Base-by-base conservation (phyloP, 306 rosid species). In the Astragalus glycyphyllos region DNA sequence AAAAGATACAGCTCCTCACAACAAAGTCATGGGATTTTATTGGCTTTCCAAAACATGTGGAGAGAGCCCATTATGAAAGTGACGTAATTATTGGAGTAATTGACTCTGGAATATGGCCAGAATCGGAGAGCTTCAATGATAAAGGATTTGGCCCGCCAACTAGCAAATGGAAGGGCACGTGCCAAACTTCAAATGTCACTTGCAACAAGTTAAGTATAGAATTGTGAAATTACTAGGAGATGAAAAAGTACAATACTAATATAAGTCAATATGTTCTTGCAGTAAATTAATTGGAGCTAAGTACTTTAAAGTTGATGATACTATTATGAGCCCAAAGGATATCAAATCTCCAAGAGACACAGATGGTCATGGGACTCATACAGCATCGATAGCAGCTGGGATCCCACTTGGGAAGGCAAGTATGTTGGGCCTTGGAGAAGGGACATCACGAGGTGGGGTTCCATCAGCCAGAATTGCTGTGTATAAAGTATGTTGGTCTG, bases 1-100 rank as follows among this genome's bases (percentile, higher is more conserved):
- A 7, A 75, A 72, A 69, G 54, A 51, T 20, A 15, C 41, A 69
- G 8, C 84, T 76, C 11, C 86, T 66, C 0, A 88, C 90, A 15
- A 88, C 94, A 61, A 81, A 49, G 67, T 88, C 89, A 1, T 88
- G 89, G 88, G 83, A 88, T 55, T 88, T 88, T 68, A 26, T 88
- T 65, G 94, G 88, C 4, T 79, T 88, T 32, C 68, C 81, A 0
- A 11, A 23, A 6, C 20, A 69, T 0, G 81, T 74, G 13, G n/a
- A 59, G 32, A 74, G 78, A 78, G 11, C n/a, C 17, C 1, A 6
- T 0, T 4, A 17, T 0, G 87, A 88, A 74, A 80, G 81, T 35
- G 51, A 84, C 12, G 10, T 86, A 40, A 79, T 88, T 1, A 8
- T 86, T 1, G 89, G 91, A 16, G 38, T 88, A 29, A 1, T 88